phyloP scores from a whole-genome alignment of 371 early-diverging fungal species.

The Rhizopus stolonifer region DNA sequence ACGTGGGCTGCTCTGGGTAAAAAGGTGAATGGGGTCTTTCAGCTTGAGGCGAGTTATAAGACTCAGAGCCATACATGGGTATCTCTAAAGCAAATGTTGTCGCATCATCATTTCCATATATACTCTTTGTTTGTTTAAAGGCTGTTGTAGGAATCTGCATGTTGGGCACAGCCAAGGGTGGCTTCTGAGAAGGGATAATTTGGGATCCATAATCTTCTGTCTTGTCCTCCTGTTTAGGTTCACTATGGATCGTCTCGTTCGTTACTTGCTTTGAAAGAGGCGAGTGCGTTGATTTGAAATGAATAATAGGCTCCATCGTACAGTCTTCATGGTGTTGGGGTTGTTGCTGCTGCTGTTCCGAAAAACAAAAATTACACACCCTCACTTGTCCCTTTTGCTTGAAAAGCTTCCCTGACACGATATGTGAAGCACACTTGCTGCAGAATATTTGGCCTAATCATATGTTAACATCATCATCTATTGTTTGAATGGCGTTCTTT shows the following conservation, averaged over 20 bases:
- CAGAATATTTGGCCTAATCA: constrained; percentile 76
- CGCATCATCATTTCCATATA: constrained; percentile 41
- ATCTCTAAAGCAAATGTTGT: constrained; percentile 47
- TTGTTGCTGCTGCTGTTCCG: constrained; percentile 45
- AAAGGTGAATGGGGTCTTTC: constrained; percentile 9
- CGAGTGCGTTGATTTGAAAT: not conserved
- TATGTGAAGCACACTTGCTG: constrained; percentile 74
- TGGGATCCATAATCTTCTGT: constrained; percentile 14
- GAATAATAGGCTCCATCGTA: not conserved
- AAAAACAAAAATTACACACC: constrained; percentile 78
- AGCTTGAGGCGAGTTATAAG: constrained; percentile 14
- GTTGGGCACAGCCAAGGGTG: constrained; percentile 42
- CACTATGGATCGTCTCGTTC: not conserved
- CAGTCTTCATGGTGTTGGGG: constrained; percentile 15
- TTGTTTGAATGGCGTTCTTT: not conserved
- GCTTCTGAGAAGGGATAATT: constrained; percentile 45
- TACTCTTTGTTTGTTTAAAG: constrained; percentile 29
- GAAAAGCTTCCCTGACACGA: constrained; percentile 70
- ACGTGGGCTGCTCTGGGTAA: not conserved
- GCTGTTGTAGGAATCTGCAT: constrained; percentile 51
- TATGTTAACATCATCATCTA: constrained; percentile 1
- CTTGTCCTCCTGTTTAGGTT: not conserved
- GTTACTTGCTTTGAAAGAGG: constrained; percentile 6
- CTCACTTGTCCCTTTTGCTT: constrained; percentile 74
- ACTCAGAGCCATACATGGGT: constrained; percentile 18